Conservation (phyloP, 495 filamentous ascomycete species). For the Trichoderma erinaceum region DNA sequence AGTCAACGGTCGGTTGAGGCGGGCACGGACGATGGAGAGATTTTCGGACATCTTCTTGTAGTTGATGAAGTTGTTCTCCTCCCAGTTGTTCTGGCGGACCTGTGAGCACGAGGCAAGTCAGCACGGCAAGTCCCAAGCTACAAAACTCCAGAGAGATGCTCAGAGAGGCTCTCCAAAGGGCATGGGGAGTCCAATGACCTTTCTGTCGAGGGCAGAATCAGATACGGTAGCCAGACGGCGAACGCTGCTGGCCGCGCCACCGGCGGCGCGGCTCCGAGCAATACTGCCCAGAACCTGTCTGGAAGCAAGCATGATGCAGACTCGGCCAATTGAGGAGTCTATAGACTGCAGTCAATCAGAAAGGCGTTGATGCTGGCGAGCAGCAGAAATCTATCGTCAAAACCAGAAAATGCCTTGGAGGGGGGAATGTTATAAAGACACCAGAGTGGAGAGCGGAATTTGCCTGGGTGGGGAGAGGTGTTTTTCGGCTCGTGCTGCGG, state of each 20-base stretch:
- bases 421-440: constrained; percentile 9
- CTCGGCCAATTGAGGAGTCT: constrained; percentile 24
- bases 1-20: constrained; percentile 88
- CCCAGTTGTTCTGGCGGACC: constrained; percentile 53
- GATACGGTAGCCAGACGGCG: constrained; percentile 51
- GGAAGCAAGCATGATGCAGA: constrained; percentile 48
- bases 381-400: constrained; percentile 2
- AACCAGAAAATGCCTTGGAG: neutral
- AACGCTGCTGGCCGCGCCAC: constrained; percentile 39
- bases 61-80: constrained; percentile 53
- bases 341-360: constrained; percentile 25
- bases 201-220: constrained; percentile 48
- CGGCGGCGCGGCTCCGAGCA: constrained; percentile 44
- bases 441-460: neutral
- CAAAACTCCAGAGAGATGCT: neutral
- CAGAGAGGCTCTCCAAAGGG: constrained; percentile 12
- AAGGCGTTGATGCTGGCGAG: constrained; percentile 5
- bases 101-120: constrained; percentile 29
- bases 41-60: constrained; percentile 98
- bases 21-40: constrained; percentile 76
- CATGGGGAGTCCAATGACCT: constrained; percentile 29
- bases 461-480: constrained; percentile 9
- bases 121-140: neutral
- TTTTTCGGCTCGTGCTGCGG: constrained; percentile 1
- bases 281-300: constrained; percentile 47